Percentiles rank a stretch among this genome's conserved stretches.
phyloP scores from a whole-genome alignment of 2,329 filamentous ascomycete genomes.

The Nothophaeocryptopus gaeumannii region DNA sequence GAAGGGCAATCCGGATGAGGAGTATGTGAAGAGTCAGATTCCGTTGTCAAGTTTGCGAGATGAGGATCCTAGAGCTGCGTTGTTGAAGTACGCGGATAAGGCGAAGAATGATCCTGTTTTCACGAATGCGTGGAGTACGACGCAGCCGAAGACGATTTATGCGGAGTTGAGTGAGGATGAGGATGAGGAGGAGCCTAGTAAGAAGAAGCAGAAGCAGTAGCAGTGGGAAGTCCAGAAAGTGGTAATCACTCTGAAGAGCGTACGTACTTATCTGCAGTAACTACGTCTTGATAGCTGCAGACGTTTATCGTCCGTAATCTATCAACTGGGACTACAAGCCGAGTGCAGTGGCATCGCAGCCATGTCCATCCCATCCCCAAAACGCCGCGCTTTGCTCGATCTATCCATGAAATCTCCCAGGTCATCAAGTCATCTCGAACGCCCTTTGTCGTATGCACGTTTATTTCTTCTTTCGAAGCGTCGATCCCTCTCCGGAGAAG shows the following conservation, averaged over 20 bases:
- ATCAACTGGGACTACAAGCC: not conserved
- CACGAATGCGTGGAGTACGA: slow-evolving; percentile 87
- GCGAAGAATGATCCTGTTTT: slow-evolving; percentile 92
- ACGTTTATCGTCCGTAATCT: not conserved
- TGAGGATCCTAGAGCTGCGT: slow-evolving; percentile 89
- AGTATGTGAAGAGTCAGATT: slow-evolving; percentile 83
- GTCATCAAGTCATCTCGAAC: not conserved
- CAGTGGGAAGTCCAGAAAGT: slow-evolving; percentile 6
- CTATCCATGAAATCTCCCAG: not conserved
- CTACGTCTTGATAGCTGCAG: not conserved
- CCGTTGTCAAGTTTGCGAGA: slow-evolving; percentile 90
- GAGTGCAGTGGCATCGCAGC: not conserved
- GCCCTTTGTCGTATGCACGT: not conserved
- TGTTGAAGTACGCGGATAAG: slow-evolving; percentile 92
- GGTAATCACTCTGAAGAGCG: not conserved
- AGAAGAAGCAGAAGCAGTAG: slow-evolving; percentile 45
- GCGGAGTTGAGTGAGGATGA: slow-evolving; percentile 86
- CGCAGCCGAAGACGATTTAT: slow-evolving; percentile 89
- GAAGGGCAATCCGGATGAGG: slow-evolving; percentile 84
- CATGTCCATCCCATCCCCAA: not conserved
- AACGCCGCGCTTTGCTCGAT: slow-evolving; percentile 3
- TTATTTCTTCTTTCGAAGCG: slow-evolving; percentile 70
- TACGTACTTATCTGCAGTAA: not conserved
- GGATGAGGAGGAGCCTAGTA: slow-evolving; percentile 66
- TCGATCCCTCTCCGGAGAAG: slow-evolving; percentile 71